Conservation (phyloP, 225 moss, liverwort and hornwort species). For the Asterella californica region DNA sequence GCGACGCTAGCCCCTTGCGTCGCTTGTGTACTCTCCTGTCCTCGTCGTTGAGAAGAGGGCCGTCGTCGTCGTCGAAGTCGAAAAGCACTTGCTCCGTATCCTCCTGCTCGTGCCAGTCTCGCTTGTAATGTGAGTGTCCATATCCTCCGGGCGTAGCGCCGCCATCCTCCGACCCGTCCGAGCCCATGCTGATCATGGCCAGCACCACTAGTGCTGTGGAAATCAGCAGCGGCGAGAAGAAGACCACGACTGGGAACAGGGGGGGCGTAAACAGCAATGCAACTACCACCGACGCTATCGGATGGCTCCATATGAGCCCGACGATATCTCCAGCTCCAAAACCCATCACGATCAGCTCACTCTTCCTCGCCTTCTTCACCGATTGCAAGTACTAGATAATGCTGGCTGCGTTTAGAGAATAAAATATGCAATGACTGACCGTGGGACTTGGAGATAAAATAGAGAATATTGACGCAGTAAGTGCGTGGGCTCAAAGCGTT, state of each 20-base stretch:
- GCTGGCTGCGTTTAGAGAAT: background rate
- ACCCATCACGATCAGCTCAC: slow-evolving; percentile 44
- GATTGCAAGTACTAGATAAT: background rate
- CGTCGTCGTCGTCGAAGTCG: slow-evolving; percentile 32
- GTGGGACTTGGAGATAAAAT: background rate
- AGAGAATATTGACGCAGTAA: background rate
- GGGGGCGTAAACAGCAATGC: slow-evolving; percentile 73
- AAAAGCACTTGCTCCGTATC: slow-evolving; percentile 23
- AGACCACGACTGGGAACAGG: slow-evolving; percentile 66
- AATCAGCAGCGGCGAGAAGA: slow-evolving; percentile 80
- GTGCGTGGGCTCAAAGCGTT: background rate
- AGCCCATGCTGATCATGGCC: slow-evolving; percentile 64
- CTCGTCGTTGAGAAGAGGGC: slow-evolving; percentile 18
- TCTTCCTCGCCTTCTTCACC: background rate
- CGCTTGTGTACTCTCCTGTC: slow-evolving; percentile 34
- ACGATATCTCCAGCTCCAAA: slow-evolving; percentile 52
- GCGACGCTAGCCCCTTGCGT: slow-evolving; percentile 21
- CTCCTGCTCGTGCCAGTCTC: slow-evolving; percentile 43
- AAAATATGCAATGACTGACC: background rate
- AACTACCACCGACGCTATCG: slow-evolving; percentile 45
- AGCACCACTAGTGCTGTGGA: slow-evolving; percentile 81
- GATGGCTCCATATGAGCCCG: slow-evolving; percentile 57
- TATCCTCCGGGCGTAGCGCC: slow-evolving; percentile 11
- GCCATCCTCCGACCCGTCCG: slow-evolving; percentile 9
- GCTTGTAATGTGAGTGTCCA: slow-evolving; percentile 40